Conservation (phyloP, 2,329 filamentous ascomycete species). For the Aspergillus aculeatus region DNA sequence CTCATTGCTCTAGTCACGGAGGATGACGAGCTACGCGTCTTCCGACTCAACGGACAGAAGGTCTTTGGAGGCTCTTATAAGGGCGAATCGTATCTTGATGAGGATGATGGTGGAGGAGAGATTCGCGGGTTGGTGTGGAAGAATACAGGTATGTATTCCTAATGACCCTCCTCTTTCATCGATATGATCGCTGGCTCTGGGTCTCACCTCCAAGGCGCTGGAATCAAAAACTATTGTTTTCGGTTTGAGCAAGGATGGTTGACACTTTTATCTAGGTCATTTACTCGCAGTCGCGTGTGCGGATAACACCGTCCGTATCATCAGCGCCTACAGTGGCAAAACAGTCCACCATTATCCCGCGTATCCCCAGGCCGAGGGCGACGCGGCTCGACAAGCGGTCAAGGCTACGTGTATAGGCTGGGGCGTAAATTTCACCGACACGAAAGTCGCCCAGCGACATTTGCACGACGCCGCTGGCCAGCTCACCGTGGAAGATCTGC, state of each 20-base stretch:
- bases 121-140: slow-evolving; percentile 61
- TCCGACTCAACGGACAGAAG: slow-evolving; percentile 72
- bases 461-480: slow-evolving; percentile 36
- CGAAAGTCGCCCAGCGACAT: slow-evolving; percentile 43
- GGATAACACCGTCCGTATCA: slow-evolving; percentile 73
- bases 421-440: slow-evolving; percentile 56
- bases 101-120: slow-evolving; percentile 42
- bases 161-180: not conserved
- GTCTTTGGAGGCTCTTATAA: slow-evolving; percentile 55
- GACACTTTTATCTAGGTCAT: slow-evolving; percentile 44
- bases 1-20: slow-evolving; percentile 70
- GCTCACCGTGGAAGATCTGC: slow-evolving; percentile 43
- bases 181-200: not conserved
- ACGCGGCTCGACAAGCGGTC: slow-evolving; percentile 11
- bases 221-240: too few species aligned
- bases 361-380: slow-evolving; percentile 19
- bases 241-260: too few species aligned
- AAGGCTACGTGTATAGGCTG: slow-evolving; percentile 53
- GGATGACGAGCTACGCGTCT: slow-evolving; percentile 69
- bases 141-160: slow-evolving; percentile 57
- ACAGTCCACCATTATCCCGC: slow-evolving; percentile 67
- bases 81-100: slow-evolving; percentile 39
- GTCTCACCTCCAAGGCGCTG: not conserved
- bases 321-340: slow-evolving; percentile 79
- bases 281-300: slow-evolving; percentile 81